Evolutionary conservation across 1,284 basidiomycete species (phyloP).

Genomic region (Rhodotorula sp.): DNA sequence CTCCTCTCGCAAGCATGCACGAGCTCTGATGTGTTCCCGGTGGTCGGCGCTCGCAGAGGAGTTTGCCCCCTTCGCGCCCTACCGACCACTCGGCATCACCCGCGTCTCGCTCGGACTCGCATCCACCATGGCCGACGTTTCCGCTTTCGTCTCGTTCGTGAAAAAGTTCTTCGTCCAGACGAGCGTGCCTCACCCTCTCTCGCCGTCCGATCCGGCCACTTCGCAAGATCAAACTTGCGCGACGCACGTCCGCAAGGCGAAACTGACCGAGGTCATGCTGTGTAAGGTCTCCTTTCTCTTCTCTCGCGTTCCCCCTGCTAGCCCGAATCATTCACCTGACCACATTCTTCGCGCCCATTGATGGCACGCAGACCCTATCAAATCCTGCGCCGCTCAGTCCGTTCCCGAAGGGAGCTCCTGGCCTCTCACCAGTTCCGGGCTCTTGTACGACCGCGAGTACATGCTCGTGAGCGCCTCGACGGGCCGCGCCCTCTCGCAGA

Average conservation of each 20-base stretch:
- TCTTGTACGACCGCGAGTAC: slow-evolving; percentile 37
- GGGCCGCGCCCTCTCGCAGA: slow-evolving; percentile 32
- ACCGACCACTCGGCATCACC: slow-evolving; percentile 27
- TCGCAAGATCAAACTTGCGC: too few relatives aligned
- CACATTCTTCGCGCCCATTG: too few relatives aligned
- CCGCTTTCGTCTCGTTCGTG: slow-evolving; percentile 29
- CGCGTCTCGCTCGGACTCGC: slow-evolving; percentile 37
- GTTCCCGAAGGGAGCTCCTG: slow-evolving; percentile 6
- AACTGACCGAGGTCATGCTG: slow-evolving; percentile 17
- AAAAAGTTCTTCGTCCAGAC: slow-evolving; percentile 25
- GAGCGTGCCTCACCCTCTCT: not conserved
- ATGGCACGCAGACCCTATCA: slow-evolving; percentile 35
- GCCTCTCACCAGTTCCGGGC: slow-evolving; percentile 29
- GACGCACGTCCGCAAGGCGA: not conserved
- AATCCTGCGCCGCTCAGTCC: slow-evolving; percentile 34
- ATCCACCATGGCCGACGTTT: slow-evolving; percentile 34
- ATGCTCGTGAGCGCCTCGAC: slow-evolving; percentile 36
- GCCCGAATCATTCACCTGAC: not conserved
- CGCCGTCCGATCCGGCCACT: not conserved
- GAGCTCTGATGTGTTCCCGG: too few relatives aligned
- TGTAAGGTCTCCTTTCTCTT: slow-evolving; percentile 10
- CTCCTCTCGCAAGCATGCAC: not conserved
- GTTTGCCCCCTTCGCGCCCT: slow-evolving; percentile 20
- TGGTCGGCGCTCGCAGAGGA: slow-evolving; percentile 18
- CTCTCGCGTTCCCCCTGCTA: not conserved